phyloP scores from a whole-genome alignment of 345 rosid genomes.

The Bruguiera parviflora region DNA sequence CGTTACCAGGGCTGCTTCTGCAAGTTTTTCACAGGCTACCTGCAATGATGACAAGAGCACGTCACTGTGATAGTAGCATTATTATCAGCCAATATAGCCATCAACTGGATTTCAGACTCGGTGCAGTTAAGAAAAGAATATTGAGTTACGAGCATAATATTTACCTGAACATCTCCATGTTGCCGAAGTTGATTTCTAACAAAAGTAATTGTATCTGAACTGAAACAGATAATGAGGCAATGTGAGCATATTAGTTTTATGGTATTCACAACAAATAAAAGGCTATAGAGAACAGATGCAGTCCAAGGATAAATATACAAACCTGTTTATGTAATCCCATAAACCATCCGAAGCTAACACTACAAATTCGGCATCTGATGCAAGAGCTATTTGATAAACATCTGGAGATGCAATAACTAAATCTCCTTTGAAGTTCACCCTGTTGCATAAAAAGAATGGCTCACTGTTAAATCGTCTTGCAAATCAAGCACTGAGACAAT shows the following conservation, averaged over 20 bases:
- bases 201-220: slow-evolving; percentile 68
- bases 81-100: neutral
- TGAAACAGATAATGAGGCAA: slow-evolving; percentile 32
- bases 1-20: slow-evolving; percentile 69
- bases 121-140: neutral
- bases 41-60: slow-evolving; percentile 35
- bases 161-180: slow-evolving; percentile 95
- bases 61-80: neutral
- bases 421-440: slow-evolving; percentile 66
- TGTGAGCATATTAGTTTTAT: neutral
- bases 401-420: slow-evolving; percentile 80
- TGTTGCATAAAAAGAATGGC: slow-evolving; percentile 27
- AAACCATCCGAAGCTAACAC: slow-evolving; percentile 88
- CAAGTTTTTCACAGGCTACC: slow-evolving; percentile 89
- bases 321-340: slow-evolving; percentile 96
- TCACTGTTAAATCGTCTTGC: slow-evolving; percentile 5
- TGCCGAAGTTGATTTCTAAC: slow-evolving; percentile 73
- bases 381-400: slow-evolving; percentile 56
- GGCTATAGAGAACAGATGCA: neutral
- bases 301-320: neutral
- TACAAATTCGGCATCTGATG: slow-evolving; percentile 74
- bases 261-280: too few relatives aligned
- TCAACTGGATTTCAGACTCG: neutral
- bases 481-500: slow-evolving; percentile 4
- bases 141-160: neutral